These are phyloP conservation scores for Penicillium sp. DNA, from an alignment of 2,329 filamentous ascomycete genomes.

Conservation along the genomic window DNA sequence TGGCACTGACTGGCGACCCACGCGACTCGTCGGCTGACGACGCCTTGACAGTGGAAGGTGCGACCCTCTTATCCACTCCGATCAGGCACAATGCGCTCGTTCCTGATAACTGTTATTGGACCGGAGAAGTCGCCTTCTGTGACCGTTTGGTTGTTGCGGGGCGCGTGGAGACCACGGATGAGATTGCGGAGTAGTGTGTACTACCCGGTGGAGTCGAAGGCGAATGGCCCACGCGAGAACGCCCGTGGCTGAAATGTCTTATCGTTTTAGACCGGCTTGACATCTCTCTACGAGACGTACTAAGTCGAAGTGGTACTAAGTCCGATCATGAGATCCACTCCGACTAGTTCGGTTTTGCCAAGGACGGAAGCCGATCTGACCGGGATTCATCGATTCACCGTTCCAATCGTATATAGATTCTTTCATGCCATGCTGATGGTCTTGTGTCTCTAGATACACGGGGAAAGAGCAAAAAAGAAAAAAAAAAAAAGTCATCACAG, in stretches of 20 bases:
- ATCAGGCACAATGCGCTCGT: neutral
- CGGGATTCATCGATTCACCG: neutral
- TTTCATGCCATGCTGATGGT: neutral
- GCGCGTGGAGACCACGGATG: neutral
- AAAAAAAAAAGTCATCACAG: neutral
- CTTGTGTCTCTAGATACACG: neutral
- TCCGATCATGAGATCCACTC: neutral
- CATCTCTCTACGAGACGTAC: too few relatives aligned
- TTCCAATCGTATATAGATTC: neutral
- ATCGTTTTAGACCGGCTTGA: neutral
- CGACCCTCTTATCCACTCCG: neutral
- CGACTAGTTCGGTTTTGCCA: neutral
- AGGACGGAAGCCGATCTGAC: neutral
- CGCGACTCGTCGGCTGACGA: conserved; percentile 15
- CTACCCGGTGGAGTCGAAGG: neutral
- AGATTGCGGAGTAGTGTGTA: neutral
- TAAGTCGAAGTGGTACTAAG: neutral
- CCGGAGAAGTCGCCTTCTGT: neutral
- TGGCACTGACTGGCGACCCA: conserved; percentile 13
- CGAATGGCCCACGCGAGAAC: too few relatives aligned
- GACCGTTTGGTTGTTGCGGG: neutral
- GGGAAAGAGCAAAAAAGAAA: neutral
- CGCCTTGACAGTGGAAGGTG: neutral
- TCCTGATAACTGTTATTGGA: neutral
- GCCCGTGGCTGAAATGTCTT: too few relatives aligned